Evolutionary conservation across 129 eudicot species (phyloP), one percentile per base, ranked within the genome.

Genomic region (Arctium minus): DNA sequence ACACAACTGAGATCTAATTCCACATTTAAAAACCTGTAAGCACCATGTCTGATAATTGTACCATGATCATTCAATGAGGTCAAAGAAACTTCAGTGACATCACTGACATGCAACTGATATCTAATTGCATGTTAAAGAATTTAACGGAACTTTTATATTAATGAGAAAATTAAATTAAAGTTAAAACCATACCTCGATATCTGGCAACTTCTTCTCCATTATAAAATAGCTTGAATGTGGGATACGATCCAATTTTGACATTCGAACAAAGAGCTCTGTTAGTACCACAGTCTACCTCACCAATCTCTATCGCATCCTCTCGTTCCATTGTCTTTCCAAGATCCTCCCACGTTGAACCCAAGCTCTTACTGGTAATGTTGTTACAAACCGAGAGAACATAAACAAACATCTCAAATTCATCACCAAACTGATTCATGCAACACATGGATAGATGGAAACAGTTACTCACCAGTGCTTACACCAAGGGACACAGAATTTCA

Each of bases 401-500:
- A 33, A 12, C 18, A 76, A 60, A 8, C 4, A 44, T 50, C 44
- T 62, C 50, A 79, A 22, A 79, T 6, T 27, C 11, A 75, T 68
- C n/a, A 37, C 67, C 39, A 30, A 31, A 46, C 10, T 69, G 13
- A 79, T 15, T 75, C 67, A 84, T 42, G 37, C 6, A 73, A 73
- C 30, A 29, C 12, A 78, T n/a, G 37, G 62, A 39, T n/a, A 3
- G 18, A 77, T 39, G 1, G n/a, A 76, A 53, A 35, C 18, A 33
- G 72, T 80, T 84, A 90, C 87, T 74, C 73, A 84, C 99, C 99
- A 96, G 81, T 96, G 99, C 91, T 93, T 96, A 78, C 99, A 96
- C 99, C 99, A 96, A 35, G 99, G 99, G 50, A 93, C 99, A 84
- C 98, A 93, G 86, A 96, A 96, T 80, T 82, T 86, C 65, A 96